phyloP scores from a whole-genome alignment of 345 rosid genomes.

The Anastatica hierochuntica region DNA sequence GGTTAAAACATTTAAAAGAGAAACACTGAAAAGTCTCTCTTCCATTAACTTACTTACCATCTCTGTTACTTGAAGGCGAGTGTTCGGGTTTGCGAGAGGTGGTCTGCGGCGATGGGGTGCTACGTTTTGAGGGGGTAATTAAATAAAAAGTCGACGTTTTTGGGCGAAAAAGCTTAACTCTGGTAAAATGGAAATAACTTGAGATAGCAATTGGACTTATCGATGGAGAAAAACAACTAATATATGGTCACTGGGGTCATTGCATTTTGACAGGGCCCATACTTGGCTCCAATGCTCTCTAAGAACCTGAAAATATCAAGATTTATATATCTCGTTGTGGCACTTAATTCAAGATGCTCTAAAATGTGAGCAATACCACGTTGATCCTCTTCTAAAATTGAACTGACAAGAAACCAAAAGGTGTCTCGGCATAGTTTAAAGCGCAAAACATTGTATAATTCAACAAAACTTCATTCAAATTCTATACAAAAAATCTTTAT shows the following conservation, averaged over 20 bases:
- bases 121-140: too few relatives aligned
- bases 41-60: too few relatives aligned
- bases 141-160: too few relatives aligned
- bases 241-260: constrained; percentile 78
- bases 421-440: constrained; percentile 6
- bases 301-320: constrained; percentile 88
- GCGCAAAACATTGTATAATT: too few relatives aligned
- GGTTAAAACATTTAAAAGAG: too few relatives aligned
- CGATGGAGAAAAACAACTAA: constrained; percentile 82
- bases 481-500: too few relatives aligned
- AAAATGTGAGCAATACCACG: constrained; percentile 93
- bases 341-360: constrained; percentile 94
- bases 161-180: constrained; percentile 86
- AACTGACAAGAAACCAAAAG: constrained; percentile 57
- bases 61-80: too few relatives aligned
- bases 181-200: constrained; percentile 73
- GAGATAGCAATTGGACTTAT: constrained; percentile 56
- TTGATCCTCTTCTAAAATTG: constrained; percentile 92
- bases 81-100: too few relatives aligned
- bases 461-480: too few relatives aligned
- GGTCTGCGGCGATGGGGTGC: too few relatives aligned
- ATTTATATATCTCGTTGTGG: constrained; percentile 69
- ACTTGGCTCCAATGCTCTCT: constrained; percentile 92
- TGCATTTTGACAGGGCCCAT: constrained; percentile 94
- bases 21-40: too few relatives aligned